phyloP scores from a whole-genome alignment of 352 stramenopile genomes.

The Phytophthora rubi region DNA sequence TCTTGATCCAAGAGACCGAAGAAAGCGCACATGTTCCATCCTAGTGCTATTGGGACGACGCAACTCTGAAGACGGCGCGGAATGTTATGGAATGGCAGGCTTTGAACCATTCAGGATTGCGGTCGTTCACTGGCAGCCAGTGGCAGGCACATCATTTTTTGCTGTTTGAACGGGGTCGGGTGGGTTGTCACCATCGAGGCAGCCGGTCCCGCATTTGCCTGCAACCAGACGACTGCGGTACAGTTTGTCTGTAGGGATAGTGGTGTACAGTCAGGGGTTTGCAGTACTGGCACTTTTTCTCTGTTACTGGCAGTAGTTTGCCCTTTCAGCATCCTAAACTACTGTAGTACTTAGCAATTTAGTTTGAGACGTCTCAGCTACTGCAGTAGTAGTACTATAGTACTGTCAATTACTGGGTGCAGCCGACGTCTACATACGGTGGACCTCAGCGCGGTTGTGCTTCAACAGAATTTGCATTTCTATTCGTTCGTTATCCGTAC shows the following conservation, averaged over 20 bases:
- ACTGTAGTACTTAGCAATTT: too few species aligned
- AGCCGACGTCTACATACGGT: too few species aligned
- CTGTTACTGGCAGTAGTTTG: too few species aligned
- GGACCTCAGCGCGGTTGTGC: too few species aligned
- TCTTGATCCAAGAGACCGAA: not conserved
- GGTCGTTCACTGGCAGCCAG: not conserved
- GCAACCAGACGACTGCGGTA: constrained; percentile 5
- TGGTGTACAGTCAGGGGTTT: too few species aligned
- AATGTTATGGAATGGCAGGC: not conserved
- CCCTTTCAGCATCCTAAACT: too few species aligned
- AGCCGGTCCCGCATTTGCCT: constrained; percentile 1
- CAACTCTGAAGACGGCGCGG: constrained; percentile 2
- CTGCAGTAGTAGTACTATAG: too few species aligned
- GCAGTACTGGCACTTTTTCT: too few species aligned
- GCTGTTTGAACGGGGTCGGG: constrained; percentile 3
- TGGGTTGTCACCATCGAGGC: not conserved
- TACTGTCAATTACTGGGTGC: too few species aligned
- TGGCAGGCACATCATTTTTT: not conserved
- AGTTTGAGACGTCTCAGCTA: too few species aligned
- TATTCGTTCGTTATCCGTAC: too few species aligned
- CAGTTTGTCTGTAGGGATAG: not conserved
- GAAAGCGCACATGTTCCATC: not conserved
- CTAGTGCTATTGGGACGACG: not conserved
- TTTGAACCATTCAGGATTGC: not conserved
- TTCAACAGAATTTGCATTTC: too few species aligned